These are phyloP conservation scores for Aulographum hederae DNA, from an alignment of 2,329 filamentous ascomycete genomes.

Conservation along the genomic window DNA sequence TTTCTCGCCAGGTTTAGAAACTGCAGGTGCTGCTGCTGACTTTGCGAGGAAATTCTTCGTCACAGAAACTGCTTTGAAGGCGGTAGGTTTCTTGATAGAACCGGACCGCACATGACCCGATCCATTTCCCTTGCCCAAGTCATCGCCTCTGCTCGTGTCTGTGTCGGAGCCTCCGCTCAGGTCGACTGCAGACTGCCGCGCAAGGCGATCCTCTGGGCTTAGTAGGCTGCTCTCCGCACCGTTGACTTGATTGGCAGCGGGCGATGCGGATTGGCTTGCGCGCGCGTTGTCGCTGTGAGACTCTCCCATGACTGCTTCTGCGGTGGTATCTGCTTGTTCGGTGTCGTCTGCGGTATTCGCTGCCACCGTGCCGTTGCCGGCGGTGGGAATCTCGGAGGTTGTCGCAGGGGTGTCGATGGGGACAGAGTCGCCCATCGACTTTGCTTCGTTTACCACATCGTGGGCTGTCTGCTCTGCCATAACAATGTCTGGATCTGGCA, in stretches of 20 bases:
- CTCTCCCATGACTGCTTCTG: too few species aligned
- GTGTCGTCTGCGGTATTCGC: neutral
- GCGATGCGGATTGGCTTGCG: neutral
- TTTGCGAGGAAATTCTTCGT: slow-evolving; percentile 78
- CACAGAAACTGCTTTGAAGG: slow-evolving; percentile 72
- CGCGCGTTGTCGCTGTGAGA: neutral
- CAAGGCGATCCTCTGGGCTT: neutral
- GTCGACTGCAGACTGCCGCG: slow-evolving; percentile 14
- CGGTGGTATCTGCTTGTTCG: neutral
- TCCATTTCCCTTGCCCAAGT: slow-evolving; percentile 26
- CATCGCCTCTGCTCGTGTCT: slow-evolving; percentile 34
- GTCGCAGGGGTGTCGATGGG: slow-evolving; percentile 39
- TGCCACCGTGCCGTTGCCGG: slow-evolving; percentile 26
- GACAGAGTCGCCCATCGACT: slow-evolving; percentile 45
- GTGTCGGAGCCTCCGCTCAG: slow-evolving; percentile 60
- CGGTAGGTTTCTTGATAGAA: slow-evolving; percentile 53
- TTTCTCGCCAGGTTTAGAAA: slow-evolving; percentile 36
- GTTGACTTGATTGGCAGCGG: neutral
- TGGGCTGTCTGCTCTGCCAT: slow-evolving; percentile 54
- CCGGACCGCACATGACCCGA: slow-evolving; percentile 36
- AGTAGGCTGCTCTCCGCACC: neutral
- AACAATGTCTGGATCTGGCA: slow-evolving; percentile 39
- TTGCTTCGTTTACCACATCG: slow-evolving; percentile 54
- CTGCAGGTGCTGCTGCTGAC: slow-evolving; percentile 33
- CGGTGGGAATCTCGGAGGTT: slow-evolving; percentile 33